phyloP scores from a whole-genome alignment of 306 rosid genomes.

The Malus domestica region ASM211411v1 NC_041794.1:23085501-23086000 shows the following conservation, averaged over 20 bases:
- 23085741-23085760: neutral
- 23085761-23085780: neutral
- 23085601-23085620: neutral
- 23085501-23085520: neutral
- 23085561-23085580: too few relatives aligned
- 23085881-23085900: neutral
- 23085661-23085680: conserved; percentile 5
- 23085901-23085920: neutral
- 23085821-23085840: too few relatives aligned
- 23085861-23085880: conserved; percentile 2
- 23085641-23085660: neutral
- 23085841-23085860: too few relatives aligned
- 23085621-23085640: conserved; percentile 3
- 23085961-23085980: too few relatives aligned
- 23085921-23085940: neutral
- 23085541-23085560: neutral
- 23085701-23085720: conserved; percentile 14
- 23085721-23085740: conserved; percentile 5
- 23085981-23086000: too few relatives aligned
- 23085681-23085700: conserved; percentile 12
- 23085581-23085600: conserved; percentile 8
- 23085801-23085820: too few relatives aligned
- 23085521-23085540: neutral
- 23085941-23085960: neutral
- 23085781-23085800: neutral